Base-by-base conservation (phyloP, 2,329 filamentous ascomycete genomes). In the Coniochaeta prunicola region DNA sequence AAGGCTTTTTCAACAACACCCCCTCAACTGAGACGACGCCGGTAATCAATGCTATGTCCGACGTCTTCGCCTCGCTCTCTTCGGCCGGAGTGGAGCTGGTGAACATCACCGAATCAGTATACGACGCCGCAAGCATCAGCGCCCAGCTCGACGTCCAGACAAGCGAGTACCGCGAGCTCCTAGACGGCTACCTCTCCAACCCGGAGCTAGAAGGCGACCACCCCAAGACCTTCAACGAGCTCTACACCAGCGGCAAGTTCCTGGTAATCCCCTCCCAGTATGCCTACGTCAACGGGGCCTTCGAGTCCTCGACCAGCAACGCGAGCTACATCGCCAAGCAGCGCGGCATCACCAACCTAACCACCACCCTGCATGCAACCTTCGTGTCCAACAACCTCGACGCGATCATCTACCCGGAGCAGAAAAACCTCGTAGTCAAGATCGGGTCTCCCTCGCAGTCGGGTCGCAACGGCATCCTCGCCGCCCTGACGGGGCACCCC, bases 361-460 rank as follows among this genome's bases (percentile, higher is more conserved):
- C 78, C 3, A 67, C 74, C 1, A 71, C 77, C 0, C 70, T 88
- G 2, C 70, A 74, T n/a, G 61, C 69, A 3, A 83, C 81, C 0
- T 85, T 88, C 60, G 66, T 70, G 0, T 59, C 65, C 0, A 71
- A 83, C 61, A 60, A 69, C 0, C 73, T 88, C 15, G 80, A 86
- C 65, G 84, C 80, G 0, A 64, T 88, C 88, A 64, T 93, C 92
- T 78, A 92, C 91, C 74, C 83, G 86, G 65, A 86, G 83, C 40
- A 87, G 87, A 70, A 91, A 68, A 85, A 91, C 63, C 80, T 92
- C 54, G 84, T 92, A 58, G 77, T 94, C 66, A 89, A 96, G 77
- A 69, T 86, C 26, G 84, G 83, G 3, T 77, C 78, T 0, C 73
- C 79, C 0, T 80, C 77, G 0, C 85, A 88, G 69, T 72, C 72